Percentiles rank a stretch among this genome's conserved stretches.
Conservation (phyloP, 352 stramenopile species). For the Phytophthora aleatoria region DNA sequence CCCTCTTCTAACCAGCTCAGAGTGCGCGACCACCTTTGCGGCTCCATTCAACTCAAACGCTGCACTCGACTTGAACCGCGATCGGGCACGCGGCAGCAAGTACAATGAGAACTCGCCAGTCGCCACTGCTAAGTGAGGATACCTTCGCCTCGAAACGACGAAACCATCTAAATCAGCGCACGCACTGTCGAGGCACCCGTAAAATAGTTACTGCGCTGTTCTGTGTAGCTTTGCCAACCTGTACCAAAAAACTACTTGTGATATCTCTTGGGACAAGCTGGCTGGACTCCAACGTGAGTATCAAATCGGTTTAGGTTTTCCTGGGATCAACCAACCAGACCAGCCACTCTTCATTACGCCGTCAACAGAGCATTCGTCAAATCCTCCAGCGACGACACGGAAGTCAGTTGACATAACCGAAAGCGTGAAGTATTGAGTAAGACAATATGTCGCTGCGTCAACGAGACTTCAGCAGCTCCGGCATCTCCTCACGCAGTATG, state of each 20-base stretch:
- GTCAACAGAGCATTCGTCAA: constrained; percentile 7
- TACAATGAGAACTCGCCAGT: neutral
- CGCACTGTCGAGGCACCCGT: neutral
- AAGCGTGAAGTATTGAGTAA: neutral
- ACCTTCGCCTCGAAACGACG: constrained; percentile 8
- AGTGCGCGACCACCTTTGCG: neutral
- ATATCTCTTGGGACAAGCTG: neutral
- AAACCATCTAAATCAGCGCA: constrained; percentile 35
- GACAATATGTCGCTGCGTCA: constrained; percentile 11
- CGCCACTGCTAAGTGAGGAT: constrained; percentile 1
- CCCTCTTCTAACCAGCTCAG: too few relatives aligned
- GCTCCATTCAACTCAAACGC: neutral
- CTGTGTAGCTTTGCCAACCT: constrained; percentile 3
- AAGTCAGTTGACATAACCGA: neutral
- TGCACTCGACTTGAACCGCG: constrained; percentile 28
- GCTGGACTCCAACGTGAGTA: constrained; percentile 19
- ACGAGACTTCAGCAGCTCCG: constrained; percentile 19
- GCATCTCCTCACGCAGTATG: constrained; percentile 31
- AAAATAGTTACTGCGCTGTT: neutral
- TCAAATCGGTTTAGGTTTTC: constrained; percentile 10
- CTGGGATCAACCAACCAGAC: constrained; percentile 21
- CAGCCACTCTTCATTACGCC: constrained; percentile 29
- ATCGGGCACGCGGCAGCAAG: constrained; percentile 1
- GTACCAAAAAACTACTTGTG: constrained; percentile 14
- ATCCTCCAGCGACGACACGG: neutral